A percentile compares a stretch with the other conserved stretches of the same genome.
phyloP scores from a whole-genome alignment of 768 basidiomycete species.

The Serpula lacrymans region DNA sequence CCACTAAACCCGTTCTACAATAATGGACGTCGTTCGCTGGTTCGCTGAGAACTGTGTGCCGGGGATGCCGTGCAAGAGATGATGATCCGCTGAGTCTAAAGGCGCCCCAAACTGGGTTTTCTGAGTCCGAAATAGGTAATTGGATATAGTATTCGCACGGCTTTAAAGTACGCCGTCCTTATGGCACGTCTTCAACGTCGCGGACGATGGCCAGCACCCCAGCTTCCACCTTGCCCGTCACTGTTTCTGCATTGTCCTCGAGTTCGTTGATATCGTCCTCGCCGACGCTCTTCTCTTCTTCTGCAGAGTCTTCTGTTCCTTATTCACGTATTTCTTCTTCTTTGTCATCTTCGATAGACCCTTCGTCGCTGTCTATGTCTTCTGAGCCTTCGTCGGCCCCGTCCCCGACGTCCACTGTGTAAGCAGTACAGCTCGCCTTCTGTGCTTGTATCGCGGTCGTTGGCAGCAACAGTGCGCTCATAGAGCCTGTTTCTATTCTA shows the following conservation, averaged over 20 bases:
- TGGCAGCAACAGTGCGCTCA: too few species aligned
- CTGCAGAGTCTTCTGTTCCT: constrained; percentile 8
- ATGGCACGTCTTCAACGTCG: too few species aligned
- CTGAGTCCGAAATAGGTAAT: too few species aligned
- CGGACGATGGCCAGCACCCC: too few species aligned
- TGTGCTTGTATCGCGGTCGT: constrained; percentile 13
- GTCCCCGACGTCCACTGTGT: constrained; percentile 13
- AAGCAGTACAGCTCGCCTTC: constrained; percentile 11
- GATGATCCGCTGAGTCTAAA: too few species aligned
- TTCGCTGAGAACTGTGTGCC: too few species aligned
- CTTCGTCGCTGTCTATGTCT: constrained; percentile 16
- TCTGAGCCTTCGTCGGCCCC: constrained; percentile 2
- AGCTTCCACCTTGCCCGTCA: constrained; percentile 4
- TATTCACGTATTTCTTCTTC: constrained; percentile 10
- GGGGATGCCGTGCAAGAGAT: too few species aligned
- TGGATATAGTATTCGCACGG: too few species aligned
- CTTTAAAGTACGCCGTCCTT: too few species aligned
- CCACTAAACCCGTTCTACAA: too few species aligned
- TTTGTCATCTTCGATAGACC: constrained; percentile 8
- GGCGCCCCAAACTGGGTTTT: too few species aligned
- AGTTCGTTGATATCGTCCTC: constrained; percentile 7
- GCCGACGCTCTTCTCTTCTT: constrained; percentile 2
- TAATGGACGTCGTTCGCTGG: too few species aligned
- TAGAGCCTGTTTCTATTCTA: not conserved
- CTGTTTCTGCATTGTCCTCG: constrained; percentile 8